Evolutionary conservation across 2,329 filamentous ascomycete species (phyloP).

Genomic region (Pseudogymnoascus sp.): DNA sequence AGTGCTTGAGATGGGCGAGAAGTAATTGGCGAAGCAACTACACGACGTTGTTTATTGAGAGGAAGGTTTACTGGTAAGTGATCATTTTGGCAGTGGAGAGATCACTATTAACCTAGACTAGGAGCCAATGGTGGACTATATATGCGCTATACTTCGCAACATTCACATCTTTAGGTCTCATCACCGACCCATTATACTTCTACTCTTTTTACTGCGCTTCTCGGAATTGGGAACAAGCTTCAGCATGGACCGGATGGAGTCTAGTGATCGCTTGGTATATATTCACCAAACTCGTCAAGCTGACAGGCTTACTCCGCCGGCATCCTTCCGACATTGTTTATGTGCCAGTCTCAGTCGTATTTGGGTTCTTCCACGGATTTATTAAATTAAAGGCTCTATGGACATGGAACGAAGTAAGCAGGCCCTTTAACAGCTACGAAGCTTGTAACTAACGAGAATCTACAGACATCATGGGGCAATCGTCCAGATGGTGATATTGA

Average conservation of each 20-base stretch:
- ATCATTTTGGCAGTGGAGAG: constrained; percentile 8
- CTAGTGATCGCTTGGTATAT: constrained; percentile 60
- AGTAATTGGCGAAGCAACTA: constrained; percentile 98
- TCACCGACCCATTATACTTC: constrained; percentile 67
- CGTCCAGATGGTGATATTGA: constrained; percentile 84
- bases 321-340: constrained; percentile 75
- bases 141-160: constrained; percentile 92
- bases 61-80: constrained; percentile 80
- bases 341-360: constrained; percentile 76
- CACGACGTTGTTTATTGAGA: constrained; percentile 77
- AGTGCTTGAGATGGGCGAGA: constrained; percentile 89
- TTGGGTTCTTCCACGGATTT: constrained; percentile 86
- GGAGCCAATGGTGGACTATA: constrained; percentile 85
- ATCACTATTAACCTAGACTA: constrained; percentile 31
- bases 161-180: constrained; percentile 77
- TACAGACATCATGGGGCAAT: constrained; percentile 89
- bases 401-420: constrained; percentile 72
- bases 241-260: constrained; percentile 27
- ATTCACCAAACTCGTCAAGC: constrained; percentile 85
- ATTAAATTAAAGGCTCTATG: constrained; percentile 85
- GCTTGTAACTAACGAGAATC: constrained; percentile 15
- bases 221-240: constrained; percentile 45
- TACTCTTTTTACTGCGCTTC: constrained; percentile 63
- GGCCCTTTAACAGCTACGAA: not conserved
- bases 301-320: constrained; percentile 76